Percentiles rank a stretch among this genome's conserved stretches.
These are phyloP conservation scores for Neurospora hispaniola DNA, from an alignment of 495 filamentous ascomycete genomes.

Conservation along the genomic window DNA sequence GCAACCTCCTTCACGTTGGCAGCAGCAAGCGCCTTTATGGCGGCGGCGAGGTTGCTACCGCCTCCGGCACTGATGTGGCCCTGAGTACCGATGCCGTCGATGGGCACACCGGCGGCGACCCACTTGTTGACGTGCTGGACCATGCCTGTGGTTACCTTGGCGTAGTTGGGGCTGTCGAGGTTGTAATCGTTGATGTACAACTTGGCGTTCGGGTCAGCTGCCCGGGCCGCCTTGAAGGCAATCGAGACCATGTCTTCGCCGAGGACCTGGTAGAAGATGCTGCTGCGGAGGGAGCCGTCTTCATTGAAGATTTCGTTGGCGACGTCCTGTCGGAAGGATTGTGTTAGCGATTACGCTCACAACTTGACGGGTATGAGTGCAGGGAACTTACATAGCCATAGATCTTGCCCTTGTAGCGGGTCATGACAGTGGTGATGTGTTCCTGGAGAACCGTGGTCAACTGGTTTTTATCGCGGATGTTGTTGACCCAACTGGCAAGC, in stretches of 20 bases:
- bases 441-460: slow-evolving; percentile 47
- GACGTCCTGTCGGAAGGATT: slow-evolving; percentile 36
- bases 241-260: slow-evolving; percentile 48
- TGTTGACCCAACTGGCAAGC: slow-evolving; percentile 49
- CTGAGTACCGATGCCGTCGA: slow-evolving; percentile 65
- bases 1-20: slow-evolving; percentile 45
- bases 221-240: slow-evolving; percentile 50
- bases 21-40: slow-evolving; percentile 47
- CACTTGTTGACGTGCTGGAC: slow-evolving; percentile 55
- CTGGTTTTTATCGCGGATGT: slow-evolving; percentile 38
- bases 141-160: slow-evolving; percentile 52
- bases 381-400: slow-evolving; percentile 39
- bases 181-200: slow-evolving; percentile 67
- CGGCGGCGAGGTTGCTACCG: slow-evolving; percentile 31
- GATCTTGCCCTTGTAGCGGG: slow-evolving; percentile 52
- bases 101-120: slow-evolving; percentile 53
- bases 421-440: slow-evolving; percentile 47
- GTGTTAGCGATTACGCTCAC: background rate
- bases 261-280: slow-evolving; percentile 49
- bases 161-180: slow-evolving; percentile 33
- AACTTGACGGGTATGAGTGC: background rate
- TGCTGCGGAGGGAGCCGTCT: slow-evolving; percentile 43
- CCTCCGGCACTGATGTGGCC: slow-evolving; percentile 46
- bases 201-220: slow-evolving; percentile 46
- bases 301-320: slow-evolving; percentile 65